phyloP scores from a whole-genome alignment of 1,284 basidiomycete genomes.

The Lentinula novae-zelandiae region DNA sequence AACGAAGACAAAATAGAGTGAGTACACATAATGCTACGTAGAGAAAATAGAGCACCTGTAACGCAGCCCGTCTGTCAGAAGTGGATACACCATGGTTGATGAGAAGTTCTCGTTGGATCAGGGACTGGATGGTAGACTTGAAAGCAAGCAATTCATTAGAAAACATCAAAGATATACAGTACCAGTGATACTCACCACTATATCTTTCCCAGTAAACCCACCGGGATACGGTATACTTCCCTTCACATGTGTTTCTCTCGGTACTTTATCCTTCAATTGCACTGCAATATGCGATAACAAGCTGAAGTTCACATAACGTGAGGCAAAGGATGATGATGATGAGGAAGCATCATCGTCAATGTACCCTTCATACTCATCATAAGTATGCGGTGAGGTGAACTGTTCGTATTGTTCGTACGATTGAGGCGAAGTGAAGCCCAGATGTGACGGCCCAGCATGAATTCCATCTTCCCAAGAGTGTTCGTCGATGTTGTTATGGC shows the following conservation, averaged over 20 bases:
- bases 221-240: constrained; percentile 83
- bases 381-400: not conserved
- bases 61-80: constrained; percentile 75
- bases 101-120: constrained; percentile 68
- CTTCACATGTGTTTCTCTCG: constrained; percentile 84
- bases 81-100: constrained; percentile 68
- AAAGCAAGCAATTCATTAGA: not conserved
- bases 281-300: constrained; percentile 87
- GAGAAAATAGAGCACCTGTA: constrained; percentile 37
- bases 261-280: constrained; percentile 83
- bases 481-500: not conserved
- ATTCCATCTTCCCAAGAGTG: not conserved
- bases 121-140: constrained; percentile 74
- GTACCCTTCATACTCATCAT: not conserved
- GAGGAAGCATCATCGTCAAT: not conserved
- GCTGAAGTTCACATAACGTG: constrained; percentile 78
- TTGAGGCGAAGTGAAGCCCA: too few relatives aligned
- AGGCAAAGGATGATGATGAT: not conserved
- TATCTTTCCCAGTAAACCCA: constrained; percentile 89
- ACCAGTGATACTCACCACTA: constrained; percentile 47
- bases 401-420: not conserved
- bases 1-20: not conserved
- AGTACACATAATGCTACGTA: not conserved
- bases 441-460: not conserved
- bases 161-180: not conserved